Evolutionary conservation across 208 protist genomes (phyloP).

Genomic region (Trypanosoma rangeli): DNA sequence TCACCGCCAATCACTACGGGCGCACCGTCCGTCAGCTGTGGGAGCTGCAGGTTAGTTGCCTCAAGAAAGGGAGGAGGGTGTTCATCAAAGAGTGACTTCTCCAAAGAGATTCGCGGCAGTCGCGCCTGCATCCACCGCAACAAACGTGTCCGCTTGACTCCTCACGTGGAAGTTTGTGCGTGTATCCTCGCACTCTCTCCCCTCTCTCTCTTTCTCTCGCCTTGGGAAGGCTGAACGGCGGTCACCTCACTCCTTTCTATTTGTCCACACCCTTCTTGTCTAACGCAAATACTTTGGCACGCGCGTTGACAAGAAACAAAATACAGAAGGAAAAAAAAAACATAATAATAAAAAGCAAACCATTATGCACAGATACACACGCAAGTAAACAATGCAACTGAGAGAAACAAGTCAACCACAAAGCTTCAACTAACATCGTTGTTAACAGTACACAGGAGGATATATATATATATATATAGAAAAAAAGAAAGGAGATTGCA

Average conservation of each 20-base stretch:
- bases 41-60: not conserved
- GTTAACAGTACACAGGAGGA: no score
- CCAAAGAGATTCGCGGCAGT: slow-evolving; percentile 5
- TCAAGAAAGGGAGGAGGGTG: not conserved
- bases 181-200: no score
- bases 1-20: not conserved
- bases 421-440: not conserved
- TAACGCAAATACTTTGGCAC: not conserved
- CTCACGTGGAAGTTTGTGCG: not conserved
- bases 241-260: not conserved
- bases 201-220: not conserved
- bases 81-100: slow-evolving; percentile 14
- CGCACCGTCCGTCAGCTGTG: not conserved
- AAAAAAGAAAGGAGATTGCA: no score
- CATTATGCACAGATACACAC: slow-evolving; percentile 11
- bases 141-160: not conserved
- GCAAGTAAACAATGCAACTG: not conserved
- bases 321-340: slow-evolving; percentile 20
- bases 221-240: not conserved
- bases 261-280: not conserved
- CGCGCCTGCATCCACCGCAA: not conserved
- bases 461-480: slow-evolving; percentile 17
- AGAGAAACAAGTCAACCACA: slow-evolving; percentile 11
- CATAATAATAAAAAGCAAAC: not conserved
- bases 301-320: slow-evolving; percentile 4